Base-by-base conservation (phyloP, 1,284 basidiomycete genomes). In the Pascua sp. region DNA sequence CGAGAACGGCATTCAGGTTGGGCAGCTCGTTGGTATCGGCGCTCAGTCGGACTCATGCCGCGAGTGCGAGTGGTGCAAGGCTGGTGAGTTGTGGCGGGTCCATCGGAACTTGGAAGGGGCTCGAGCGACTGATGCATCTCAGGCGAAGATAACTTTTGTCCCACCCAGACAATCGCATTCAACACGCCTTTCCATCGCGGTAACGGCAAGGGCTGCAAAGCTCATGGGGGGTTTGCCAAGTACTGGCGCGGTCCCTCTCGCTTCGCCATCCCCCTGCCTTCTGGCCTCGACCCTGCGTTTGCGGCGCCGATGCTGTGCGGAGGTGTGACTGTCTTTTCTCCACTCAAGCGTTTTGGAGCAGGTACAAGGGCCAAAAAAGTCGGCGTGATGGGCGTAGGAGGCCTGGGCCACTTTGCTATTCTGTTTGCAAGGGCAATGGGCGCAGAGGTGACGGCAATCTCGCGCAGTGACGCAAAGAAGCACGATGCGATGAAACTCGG, bases 221-320 rank as follows among this genome's bases (percentile, higher is more conserved):
- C n/a, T n/a, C 81, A 84, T 46, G 79, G 79, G 76, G 18, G 79
- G 75, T 10, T 77, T 73, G 58, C 78, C 43, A 77, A 79, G 60
- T 72, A 73, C 66, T 72, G 68, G 68, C 59, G 65, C 45, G 67
- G 67, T 48, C 65, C 67, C 9, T 53, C 64, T 11, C 82, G 80
- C 56, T 87, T 85, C 66, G 85, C 84, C 47, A 84, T 87, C 72
- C 80, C 80, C 12, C 82, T 89, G 53, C 86, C 86, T 0, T 79
- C 84, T 2, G 79, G 68, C 2, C 70, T 88, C 44, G 78, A 81
- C 53, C 79, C 81, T 2, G 81, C 82, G 47, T 66, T 81, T 47
- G 84, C 80, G 5, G 79, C 77, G 10, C 77, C 78, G 11, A 76
- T 80, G 71, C 68, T 81, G 24, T 80, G 78, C 58, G 67, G 61